phyloP scores from a whole-genome alignment of 2,329 filamentous ascomycete species.

The Monilinia fructicola region DNA sequence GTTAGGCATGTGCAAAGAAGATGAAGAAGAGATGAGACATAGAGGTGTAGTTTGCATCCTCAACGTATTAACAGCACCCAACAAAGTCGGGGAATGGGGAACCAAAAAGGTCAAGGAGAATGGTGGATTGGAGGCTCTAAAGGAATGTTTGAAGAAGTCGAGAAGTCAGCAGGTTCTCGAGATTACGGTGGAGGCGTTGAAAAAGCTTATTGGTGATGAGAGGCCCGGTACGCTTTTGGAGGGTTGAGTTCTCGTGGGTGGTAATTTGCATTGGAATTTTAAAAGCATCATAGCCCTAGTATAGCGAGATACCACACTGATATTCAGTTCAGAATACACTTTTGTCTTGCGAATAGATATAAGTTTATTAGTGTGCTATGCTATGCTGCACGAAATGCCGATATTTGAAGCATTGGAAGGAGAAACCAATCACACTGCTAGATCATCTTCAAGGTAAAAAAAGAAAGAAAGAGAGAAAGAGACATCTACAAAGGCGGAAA shows the following conservation, averaged over 20 bases:
- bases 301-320: neutral
- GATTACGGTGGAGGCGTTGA: conserved; percentile 70
- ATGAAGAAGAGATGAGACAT: conserved; percentile 65
- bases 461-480: no score
- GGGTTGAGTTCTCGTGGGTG: conserved; percentile 1
- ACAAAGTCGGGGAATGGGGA: conserved; percentile 61
- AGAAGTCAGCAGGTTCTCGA: conserved; percentile 69
- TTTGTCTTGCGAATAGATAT: no score
- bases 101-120: conserved; percentile 59
- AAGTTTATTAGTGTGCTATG: no score
- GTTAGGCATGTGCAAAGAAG: conserved; percentile 76
- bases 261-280: no score
- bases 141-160: conserved; percentile 66
- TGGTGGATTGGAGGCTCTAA: conserved; percentile 67
- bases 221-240: neutral
- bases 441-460: no score
- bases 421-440: no score
- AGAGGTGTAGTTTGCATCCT: conserved; percentile 73
- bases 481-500: no score
- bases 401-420: no score
- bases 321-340: no score
- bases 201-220: conserved; percentile 44
- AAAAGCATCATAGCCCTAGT: neutral
- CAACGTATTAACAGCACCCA: conserved; percentile 69
- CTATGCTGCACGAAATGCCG: no score